phyloP scores from a whole-genome alignment of 1,284 basidiomycete species.

The Cutaneotrichosporon sp. region DNA sequence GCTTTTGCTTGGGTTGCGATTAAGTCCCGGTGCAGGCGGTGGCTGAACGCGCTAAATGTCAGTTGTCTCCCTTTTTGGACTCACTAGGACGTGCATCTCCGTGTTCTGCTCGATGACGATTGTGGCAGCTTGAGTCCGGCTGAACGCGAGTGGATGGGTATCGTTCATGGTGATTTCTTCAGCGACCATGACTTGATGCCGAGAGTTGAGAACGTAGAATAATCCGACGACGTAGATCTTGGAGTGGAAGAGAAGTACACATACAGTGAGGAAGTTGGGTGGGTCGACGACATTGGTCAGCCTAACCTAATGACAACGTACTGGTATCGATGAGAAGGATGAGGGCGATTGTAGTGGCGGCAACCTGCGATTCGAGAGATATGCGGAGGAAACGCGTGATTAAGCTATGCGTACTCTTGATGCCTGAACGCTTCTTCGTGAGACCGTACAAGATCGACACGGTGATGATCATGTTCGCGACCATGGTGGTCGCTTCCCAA shows the following conservation, averaged over 20 bases:
- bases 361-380: constrained; percentile 40
- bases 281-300: constrained; percentile 14
- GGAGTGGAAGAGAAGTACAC: constrained; percentile 32
- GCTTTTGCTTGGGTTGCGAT: not conserved
- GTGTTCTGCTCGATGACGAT: not conserved
- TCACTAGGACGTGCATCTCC: not conserved
- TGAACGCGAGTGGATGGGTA: not conserved
- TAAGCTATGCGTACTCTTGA: constrained; percentile 36
- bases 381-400: constrained; percentile 35
- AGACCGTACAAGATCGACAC: constrained; percentile 32
- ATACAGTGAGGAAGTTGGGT: constrained; percentile 31
- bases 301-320: not conserved
- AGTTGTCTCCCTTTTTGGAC: not conserved
- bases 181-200: constrained; percentile 10
- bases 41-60: not conserved
- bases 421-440: constrained; percentile 34
- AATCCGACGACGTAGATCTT: constrained; percentile 37
- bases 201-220: constrained; percentile 37
- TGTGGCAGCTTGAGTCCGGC: not conserved
- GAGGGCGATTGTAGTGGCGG: constrained; percentile 33
- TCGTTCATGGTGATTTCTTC: constrained; percentile 4
- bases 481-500: constrained; percentile 24
- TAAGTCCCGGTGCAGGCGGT: not conserved
- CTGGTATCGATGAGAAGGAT: constrained; percentile 33
- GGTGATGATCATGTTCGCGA: constrained; percentile 39